Base-by-base conservation (phyloP, 768 basidiomycete species). In the Lactarius hengduanensis region DNA sequence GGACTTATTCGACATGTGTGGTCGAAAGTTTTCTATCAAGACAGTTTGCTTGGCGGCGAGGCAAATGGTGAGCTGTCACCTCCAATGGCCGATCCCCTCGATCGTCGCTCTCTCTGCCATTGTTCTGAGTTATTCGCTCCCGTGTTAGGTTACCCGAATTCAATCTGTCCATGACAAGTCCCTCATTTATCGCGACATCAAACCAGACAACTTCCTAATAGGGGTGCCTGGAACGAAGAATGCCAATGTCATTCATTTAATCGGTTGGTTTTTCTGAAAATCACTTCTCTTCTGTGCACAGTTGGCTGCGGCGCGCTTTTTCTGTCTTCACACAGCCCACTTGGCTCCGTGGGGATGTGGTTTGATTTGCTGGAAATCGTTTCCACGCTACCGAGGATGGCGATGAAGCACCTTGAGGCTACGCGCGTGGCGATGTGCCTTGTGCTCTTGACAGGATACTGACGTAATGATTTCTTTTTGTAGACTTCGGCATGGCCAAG, bases 401-500 rank as follows among this genome's bases (percentile, higher is more conserved):
- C 22, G 30, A 8, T 45, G 32, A 20, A 61, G 7, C 15, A 28
- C 26, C 36, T 5, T 56, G 32, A 36, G 22, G 30, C 20, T 36
- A 34, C 16, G 16, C n/a, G 40, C 59, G 55, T 57, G 59, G 9
- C 18, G 55, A 61, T 64, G 38, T 34, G 22, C 34, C 45, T 55
- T 66, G 22, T 54, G 32, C 22, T 36, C 30, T 53, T 53, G 43
- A 55, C 38, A 50, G 26, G 40, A 22, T 43, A 59, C 69, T 72
- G 41, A 73, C 56, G 56, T 70, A 59, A 54, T 63, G 36, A 36
- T 66, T 62, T 7, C 36, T 18, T 18, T n/a, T 38, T 41, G 18
- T 78, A 90, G 96, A 99, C 76, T 98, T 99, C 74, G 96, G 96
- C 68, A 98, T 98, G 97, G 96, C 96, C 59, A 99, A 99, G 78